Conservation (phyloP, 495 filamentous ascomycete genomes). For the Daldinia vernicosa region DNA sequence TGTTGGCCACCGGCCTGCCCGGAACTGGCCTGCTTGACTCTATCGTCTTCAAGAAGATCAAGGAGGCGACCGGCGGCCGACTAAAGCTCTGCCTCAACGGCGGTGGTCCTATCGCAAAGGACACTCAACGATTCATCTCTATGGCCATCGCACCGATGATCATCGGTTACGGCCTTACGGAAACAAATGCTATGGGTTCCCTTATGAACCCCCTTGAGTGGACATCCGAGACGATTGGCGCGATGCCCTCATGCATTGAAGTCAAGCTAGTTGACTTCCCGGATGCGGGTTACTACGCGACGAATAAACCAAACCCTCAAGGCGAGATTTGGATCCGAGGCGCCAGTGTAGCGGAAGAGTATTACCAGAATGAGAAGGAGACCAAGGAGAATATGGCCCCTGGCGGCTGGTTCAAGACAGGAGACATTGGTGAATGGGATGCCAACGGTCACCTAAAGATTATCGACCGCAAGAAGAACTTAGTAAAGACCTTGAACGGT, state of each 20-base stretch:
- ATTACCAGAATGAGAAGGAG: constrained; percentile 86
- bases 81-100: constrained; percentile 86
- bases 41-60: constrained; percentile 88
- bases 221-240: constrained; percentile 83
- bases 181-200: constrained; percentile 93
- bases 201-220: constrained; percentile 90
- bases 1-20: constrained; percentile 79
- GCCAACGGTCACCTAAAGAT: constrained; percentile 80
- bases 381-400: constrained; percentile 75
- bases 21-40: constrained; percentile 76
- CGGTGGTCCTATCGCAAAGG: constrained; percentile 84
- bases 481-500: constrained; percentile 94
- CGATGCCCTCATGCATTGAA: constrained; percentile 83
- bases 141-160: constrained; percentile 91
- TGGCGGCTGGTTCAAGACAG: constrained; percentile 96
- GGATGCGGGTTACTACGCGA: constrained; percentile 89
- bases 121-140: constrained; percentile 87
- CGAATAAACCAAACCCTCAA: constrained; percentile 87
- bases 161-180: constrained; percentile 93
- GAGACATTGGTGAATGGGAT: constrained; percentile 93
- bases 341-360: constrained; percentile 72
- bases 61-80: constrained; percentile 86
- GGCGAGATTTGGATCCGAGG: constrained; percentile 95
- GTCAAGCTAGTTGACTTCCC: constrained; percentile 95
- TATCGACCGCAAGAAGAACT: constrained; percentile 98